Percentiles rank a stretch among this genome's conserved stretches.
phyloP scores from a whole-genome alignment of 73 alveolate genomes.

The Urostyla sp. region DNA sequence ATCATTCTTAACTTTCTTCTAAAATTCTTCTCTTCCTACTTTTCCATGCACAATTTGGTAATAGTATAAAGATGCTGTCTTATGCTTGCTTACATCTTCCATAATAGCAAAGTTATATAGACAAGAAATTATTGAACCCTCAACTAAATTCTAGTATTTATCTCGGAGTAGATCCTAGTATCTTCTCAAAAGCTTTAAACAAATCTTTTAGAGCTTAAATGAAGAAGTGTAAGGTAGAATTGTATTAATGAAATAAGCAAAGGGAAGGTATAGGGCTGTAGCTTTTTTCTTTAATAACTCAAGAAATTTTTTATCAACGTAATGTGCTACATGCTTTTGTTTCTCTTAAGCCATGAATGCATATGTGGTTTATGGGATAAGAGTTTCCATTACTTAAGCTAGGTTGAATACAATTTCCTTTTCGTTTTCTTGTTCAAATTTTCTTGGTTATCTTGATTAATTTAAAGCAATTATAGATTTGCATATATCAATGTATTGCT shows the following conservation, averaged over 20 bases:
- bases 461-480: not conserved
- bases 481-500: conserved; percentile 20
- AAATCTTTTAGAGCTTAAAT: conserved; percentile 22
- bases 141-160: conserved; percentile 18
- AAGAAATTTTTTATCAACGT: conserved; percentile 25
- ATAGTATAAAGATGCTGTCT: conserved; percentile 31
- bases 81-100: conserved; percentile 56
- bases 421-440: conserved; percentile 31
- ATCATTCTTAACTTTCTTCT: conserved; percentile 9
- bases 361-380: conserved; percentile 30
- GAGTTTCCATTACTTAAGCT: conserved; percentile 21
- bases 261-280: conserved; percentile 24
- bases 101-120: conserved; percentile 54
- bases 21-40: conserved; percentile 30
- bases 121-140: conserved; percentile 37
- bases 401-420: conserved; percentile 7
- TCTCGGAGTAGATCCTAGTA: conserved; percentile 43
- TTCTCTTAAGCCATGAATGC: conserved; percentile 4
- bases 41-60: conserved; percentile 24
- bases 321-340: not conserved
- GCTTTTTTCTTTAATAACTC: conserved; percentile 5
- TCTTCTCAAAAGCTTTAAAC: conserved; percentile 39
- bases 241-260: conserved; percentile 50
- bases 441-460: not conserved
- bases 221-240: not conserved